phyloP scores from a whole-genome alignment of 495 filamentous ascomycete genomes.

The Corynascus novoguineensis region DNA sequence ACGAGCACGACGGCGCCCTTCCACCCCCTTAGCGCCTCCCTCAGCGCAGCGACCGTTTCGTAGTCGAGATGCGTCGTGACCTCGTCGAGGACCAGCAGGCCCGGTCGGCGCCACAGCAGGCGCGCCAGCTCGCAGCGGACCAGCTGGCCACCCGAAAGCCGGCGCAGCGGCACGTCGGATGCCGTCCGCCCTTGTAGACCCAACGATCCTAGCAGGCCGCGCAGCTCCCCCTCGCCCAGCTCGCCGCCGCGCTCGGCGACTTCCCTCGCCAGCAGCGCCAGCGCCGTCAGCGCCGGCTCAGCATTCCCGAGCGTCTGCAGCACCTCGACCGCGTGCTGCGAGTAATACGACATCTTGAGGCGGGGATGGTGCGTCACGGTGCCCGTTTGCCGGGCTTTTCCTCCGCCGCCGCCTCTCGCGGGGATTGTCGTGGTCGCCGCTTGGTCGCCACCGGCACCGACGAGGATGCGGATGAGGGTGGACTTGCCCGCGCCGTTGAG shows the following conservation, averaged over 20 bases:
- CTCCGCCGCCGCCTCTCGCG: no score
- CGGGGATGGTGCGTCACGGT: constrained; percentile 58
- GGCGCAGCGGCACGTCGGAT: constrained; percentile 61
- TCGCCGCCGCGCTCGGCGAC: constrained; percentile 31
- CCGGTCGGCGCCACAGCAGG: constrained; percentile 61
- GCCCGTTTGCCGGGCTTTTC: no score
- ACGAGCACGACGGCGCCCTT: constrained; percentile 67
- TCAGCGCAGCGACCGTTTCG: constrained; percentile 65
- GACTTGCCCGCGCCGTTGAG: constrained; percentile 73
- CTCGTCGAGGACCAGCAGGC: constrained; percentile 74
- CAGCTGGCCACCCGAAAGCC: constrained; percentile 71
- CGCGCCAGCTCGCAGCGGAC: constrained; percentile 70
- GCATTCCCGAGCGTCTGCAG: constrained; percentile 47
- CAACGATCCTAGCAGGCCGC: constrained; percentile 57
- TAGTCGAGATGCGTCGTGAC: constrained; percentile 82
- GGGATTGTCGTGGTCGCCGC: constrained; percentile 32
- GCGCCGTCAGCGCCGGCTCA: constrained; percentile 52
- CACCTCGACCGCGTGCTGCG: constrained; percentile 68
- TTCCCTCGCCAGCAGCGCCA: constrained; percentile 51
- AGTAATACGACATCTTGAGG: constrained; percentile 64
- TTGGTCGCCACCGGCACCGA: constrained; percentile 28
- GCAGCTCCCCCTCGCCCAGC: constrained; percentile 56
- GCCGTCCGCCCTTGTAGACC: constrained; percentile 61
- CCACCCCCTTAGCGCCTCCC: constrained; percentile 57
- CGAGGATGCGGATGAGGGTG: constrained; percentile 58